Percentiles rank a stretch among this genome's conserved stretches.
Evolutionary conservation across 805 yeast genomes (phyloP).

Genomic region (Wickerhamomyces alni): DNA sequence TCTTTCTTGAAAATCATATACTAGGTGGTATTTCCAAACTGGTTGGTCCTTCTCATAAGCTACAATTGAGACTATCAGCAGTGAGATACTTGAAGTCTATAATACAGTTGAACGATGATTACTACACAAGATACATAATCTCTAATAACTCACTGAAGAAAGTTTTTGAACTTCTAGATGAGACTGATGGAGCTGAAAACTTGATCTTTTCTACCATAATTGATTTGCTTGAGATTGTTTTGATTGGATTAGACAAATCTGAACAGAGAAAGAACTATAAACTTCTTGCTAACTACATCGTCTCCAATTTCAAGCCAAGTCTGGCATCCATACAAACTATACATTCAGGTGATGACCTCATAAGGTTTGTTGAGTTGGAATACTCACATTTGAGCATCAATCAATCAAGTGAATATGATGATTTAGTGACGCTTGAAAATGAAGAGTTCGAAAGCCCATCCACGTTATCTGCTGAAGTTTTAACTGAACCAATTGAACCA

Average conservation of each 20-base stretch:
- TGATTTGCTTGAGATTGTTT: conserved; percentile 52
- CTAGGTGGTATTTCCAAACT: conserved; percentile 49
- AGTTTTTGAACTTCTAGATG: conserved; percentile 43
- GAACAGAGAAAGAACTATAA: conserved; percentile 18
- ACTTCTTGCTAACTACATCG: conserved; percentile 19
- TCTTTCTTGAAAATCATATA: conserved; percentile 54
- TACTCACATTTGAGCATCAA: not conserved
- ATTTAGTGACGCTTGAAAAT: not conserved
- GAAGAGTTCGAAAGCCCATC: not conserved
- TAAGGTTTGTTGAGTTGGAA: conserved; percentile 9
- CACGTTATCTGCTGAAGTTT: not conserved
- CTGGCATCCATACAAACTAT: conserved; percentile 14
- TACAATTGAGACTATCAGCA: conserved; percentile 60
- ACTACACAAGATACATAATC: conserved; percentile 51
- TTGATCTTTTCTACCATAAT: conserved; percentile 71
- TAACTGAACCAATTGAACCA: no score
- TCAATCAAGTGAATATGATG: conserved; percentile 1
- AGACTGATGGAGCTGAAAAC: conserved; percentile 46
- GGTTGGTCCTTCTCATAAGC: conserved; percentile 29
- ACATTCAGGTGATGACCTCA: conserved; percentile 18
- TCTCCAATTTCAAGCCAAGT: conserved; percentile 22
- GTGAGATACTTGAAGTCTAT: conserved; percentile 63
- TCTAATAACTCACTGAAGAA: conserved; percentile 44
- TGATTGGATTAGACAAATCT: conserved; percentile 19
- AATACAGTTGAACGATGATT: conserved; percentile 55